Base-by-base conservation (phyloP, 192 early-diverging fungal species). In the Backusella luteola region DNA sequence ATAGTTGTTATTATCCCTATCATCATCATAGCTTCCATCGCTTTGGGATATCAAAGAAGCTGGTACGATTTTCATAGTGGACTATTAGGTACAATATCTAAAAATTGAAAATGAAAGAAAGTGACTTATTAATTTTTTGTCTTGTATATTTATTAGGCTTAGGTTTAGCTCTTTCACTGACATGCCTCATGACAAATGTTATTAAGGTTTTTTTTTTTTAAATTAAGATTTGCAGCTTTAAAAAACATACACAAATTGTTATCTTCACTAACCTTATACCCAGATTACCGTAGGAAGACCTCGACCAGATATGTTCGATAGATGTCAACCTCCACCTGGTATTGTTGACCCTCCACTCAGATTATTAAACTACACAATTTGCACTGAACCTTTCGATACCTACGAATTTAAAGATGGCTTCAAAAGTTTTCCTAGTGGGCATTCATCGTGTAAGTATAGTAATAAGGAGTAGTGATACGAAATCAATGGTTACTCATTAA, bases 361-460 rank as follows among this genome's bases (percentile, higher is more conserved):
- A 21, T 80, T 94, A 38, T 85, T 89, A 35, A 90, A 85, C 39
- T 85, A 85, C 1, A 79, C 78, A 1, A 86, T 94, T 41, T 94
- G 93, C 73, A 85, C 86, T 7, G 84, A 81, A 42, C 83, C 85
- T 4, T 83, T 88, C 66, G 34, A 84, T 15, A 36, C 59, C 6
- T 81, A 77, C 7, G 32, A 90, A 1, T 83, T 97, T 56, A 73
- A 59, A 63, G 93, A 97, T 69, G 97, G 94, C 12, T 91, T 94
- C 77, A 93, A 92, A 85, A 92, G 90, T 73, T 98, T 97, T 78
- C 93, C 93, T 9, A 93, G 91, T 8, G 97, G 97, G 1, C 97
- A 98, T 81, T 87, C 97, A 6, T 93, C 92, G 39, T 91, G 89
- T 84, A 83, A 74, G 23, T 63, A 29, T 63, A 26, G 12, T 29